Base-by-base conservation (phyloP, 352 stramenopile species). In the Phytophthora agathidicida region DNA sequence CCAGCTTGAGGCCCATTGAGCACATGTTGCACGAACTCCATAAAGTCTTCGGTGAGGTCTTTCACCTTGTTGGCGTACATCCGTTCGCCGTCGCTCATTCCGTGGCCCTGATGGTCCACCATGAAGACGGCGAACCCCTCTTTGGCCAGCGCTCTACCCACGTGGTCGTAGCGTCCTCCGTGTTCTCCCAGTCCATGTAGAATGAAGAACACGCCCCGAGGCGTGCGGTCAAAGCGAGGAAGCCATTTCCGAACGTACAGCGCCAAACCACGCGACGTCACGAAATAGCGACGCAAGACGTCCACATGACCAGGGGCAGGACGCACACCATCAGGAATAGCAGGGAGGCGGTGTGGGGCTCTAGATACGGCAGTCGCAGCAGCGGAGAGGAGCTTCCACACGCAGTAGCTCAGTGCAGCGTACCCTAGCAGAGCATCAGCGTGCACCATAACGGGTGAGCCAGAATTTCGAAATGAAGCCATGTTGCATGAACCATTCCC, bases 101-200 rank as follows among this genome's bases (percentile, higher is more conserved):
- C 80, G 47, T 86, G 76, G 8, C 80, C 77, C 32, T 89, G 77
- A 39, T 83, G 71, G 65, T 88, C 78, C 33, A 88, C 74, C 17
- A 48, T 49, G 45, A 89, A 87, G 28, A 88, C 80, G 1, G 78
- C 75, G 23, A 80, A 77, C 9, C 71, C 78, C 5, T 60, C 36
- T 33, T 60, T 51, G 8, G 60, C 68, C 32, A 88, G 24, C 23
- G 52, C 56, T 20, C 67, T 56, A 9, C 53, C 78, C 19, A 89
- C 48, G 51, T 86, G 71, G 31, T 86, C 73, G 57, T 86, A 86
- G 2, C 78, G 71, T 1, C 61, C 68, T 13, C 45, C 65, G 42
- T 89, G 80, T 38, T 88, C 77, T 9, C 73, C 78, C 38, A 88
- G 37, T 5, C 77, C 80, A 30, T 89, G 77, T 2, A 88, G 45